Evolutionary conservation across 164 flowering plant genomes (phyloP).

Genomic region (Brasenia schreberi): DNA sequence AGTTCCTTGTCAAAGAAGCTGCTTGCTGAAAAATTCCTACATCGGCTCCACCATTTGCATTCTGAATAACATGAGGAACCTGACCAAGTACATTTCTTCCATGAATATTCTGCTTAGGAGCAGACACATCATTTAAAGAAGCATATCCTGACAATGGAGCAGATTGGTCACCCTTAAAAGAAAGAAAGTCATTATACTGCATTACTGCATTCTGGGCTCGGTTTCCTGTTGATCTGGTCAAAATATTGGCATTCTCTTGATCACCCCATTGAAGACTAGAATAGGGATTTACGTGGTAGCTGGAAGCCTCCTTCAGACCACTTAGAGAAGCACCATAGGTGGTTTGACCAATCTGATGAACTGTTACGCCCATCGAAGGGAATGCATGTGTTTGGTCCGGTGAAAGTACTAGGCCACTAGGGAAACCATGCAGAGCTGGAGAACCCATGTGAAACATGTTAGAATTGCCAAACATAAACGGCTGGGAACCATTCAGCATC

Average conservation of each 20-base stretch:
- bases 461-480: conserved; percentile 24
- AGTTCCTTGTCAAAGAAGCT: conserved; percentile 16
- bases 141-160: conserved; percentile 22
- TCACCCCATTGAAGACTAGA: conserved; percentile 33
- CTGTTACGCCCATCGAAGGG: conserved; percentile 27
- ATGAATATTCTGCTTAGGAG: conserved; percentile 28
- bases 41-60: conserved; percentile 14
- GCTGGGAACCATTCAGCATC: conserved; percentile 20
- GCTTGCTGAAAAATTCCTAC: conserved; percentile 25
- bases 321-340: conserved; percentile 27
- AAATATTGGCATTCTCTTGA: conserved; percentile 20
- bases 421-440: conserved; percentile 29
- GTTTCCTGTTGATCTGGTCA: conserved; percentile 20
- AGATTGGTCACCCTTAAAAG: conserved; percentile 30
- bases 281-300: conserved; percentile 17
- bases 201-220: conserved; percentile 24
- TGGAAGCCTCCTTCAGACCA: conserved; percentile 11
- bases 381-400: conserved; percentile 29
- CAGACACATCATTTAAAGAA: conserved; percentile 18
- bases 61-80: conserved; percentile 14
- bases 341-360: conserved; percentile 50
- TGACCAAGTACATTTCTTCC: conserved; percentile 29
- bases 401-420: conserved; percentile 25
- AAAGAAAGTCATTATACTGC: conserved; percentile 23
- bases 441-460: conserved; percentile 33